Percentiles rank a stretch among this genome's conserved stretches.
Evolutionary conservation across 176 grass and related monocot genomes (phyloP).

Genomic region (Guadua angustifolia): DNA sequence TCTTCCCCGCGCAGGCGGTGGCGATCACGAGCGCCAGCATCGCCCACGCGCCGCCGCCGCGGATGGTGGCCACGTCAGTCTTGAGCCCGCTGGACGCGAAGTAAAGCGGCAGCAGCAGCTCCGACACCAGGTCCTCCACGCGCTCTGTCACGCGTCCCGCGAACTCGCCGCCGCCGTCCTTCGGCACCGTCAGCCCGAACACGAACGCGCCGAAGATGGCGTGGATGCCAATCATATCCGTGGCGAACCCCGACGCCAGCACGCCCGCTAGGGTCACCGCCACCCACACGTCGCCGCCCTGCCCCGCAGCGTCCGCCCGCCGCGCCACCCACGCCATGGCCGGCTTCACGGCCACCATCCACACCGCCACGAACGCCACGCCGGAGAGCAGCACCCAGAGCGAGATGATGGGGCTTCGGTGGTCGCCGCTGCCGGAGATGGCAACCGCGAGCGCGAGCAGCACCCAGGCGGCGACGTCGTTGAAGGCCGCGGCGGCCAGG

Average conservation of each 20-base stretch:
- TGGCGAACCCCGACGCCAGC: background rate
- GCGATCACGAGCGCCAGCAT: constrained; percentile 2
- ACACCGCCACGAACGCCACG: background rate
- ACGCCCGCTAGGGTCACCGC: background rate
- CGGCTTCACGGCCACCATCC: no score
- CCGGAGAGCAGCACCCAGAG: background rate
- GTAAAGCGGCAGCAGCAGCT: background rate
- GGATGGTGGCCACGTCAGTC: background rate
- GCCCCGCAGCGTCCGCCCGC: no score
- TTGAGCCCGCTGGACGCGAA: constrained; percentile 6
- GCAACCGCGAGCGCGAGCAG: constrained; percentile 60
- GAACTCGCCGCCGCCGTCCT: background rate
- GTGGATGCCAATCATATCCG: constrained; percentile 10
- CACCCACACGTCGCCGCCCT: no score
- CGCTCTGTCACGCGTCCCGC: no score
- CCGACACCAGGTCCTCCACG: background rate
- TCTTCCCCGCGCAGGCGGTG: background rate
- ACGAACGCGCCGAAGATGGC: constrained; percentile 21
- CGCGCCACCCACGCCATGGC: no score
- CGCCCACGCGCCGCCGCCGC: background rate
- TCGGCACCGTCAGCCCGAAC: background rate
- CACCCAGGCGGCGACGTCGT: constrained; percentile 85
- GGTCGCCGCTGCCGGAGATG: background rate
- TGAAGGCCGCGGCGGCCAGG: constrained; percentile 72
- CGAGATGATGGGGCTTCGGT: background rate